Evolutionary conservation across 306 rosid genomes (phyloP).

Genomic region (Potentilla sterilis): DNA sequence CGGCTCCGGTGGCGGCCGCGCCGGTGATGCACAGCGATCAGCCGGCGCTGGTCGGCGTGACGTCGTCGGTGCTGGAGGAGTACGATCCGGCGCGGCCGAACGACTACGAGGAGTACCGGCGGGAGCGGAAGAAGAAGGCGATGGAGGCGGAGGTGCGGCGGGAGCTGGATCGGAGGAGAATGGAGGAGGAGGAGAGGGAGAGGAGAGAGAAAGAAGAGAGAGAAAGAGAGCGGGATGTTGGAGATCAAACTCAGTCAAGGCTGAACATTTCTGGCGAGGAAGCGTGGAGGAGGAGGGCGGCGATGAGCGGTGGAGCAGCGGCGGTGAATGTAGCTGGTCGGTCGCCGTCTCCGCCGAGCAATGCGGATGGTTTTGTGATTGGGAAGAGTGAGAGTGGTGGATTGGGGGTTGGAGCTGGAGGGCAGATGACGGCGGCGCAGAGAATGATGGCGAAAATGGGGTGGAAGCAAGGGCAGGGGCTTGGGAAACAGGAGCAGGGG

Average conservation of each 20-base stretch:
- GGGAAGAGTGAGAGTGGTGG: conserved; percentile 91
- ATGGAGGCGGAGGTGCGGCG: conserved; percentile 75
- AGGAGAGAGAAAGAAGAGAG: conserved; percentile 45
- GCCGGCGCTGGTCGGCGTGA: conserved; percentile 79
- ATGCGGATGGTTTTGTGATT: conserved; percentile 74
- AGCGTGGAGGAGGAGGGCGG: conserved; percentile 94
- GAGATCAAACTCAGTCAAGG: conserved; percentile 54
- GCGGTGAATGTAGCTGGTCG: conserved; percentile 36
- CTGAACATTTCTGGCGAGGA: conserved; percentile 93
- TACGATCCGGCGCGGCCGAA: conserved; percentile 95
- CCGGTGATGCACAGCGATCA: conserved; percentile 39
- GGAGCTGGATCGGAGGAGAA: conserved; percentile 76
- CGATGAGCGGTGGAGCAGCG: conserved; percentile 67
- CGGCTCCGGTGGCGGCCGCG: conserved; percentile 15
- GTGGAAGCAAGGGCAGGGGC: conserved; percentile 98
- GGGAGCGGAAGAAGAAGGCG: conserved; percentile 76
- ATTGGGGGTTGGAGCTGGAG: conserved; percentile 91
- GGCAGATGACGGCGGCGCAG: conserved; percentile 98
- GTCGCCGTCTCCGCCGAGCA: conserved; percentile 75
- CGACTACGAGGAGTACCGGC: conserved; percentile 86
- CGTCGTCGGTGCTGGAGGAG: conserved; percentile 80
- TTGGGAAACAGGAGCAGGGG: conserved; percentile 96
- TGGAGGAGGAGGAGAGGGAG: conserved; percentile 62
- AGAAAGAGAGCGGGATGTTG: conserved; percentile 36
- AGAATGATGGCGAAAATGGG: conserved; percentile 99